Evolutionary conservation across 371 early-diverging fungal species (phyloP), one percentile per base, ranked within the genome.

Genomic region (Sporodiniella umbellata): DNA sequence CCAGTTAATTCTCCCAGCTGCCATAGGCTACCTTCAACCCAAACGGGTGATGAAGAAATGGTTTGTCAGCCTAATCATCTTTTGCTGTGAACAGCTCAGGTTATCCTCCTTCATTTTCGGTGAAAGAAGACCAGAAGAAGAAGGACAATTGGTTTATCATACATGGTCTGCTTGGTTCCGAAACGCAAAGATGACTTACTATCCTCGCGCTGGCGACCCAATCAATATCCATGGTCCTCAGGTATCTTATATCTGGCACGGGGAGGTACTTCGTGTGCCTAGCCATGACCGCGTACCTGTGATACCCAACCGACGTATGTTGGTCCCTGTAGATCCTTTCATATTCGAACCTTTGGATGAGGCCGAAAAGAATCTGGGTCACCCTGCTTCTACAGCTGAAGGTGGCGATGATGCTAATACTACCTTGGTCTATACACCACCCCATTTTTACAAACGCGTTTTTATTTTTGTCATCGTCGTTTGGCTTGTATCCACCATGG

Each of bases 91-190:
- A 5, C 46, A 52, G 11, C 65, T 91, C 23, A 82, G 94, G 1
- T 58, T 96, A 23, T 75, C 88, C 2, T 82, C 87, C n/a, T 94
- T 90, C 55, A 68, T 96, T 70, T 83, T 94, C 61, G 92, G 91
- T 8, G 77, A 66, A 24, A 73, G 85, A 28, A 64, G 64, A 24
- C 54, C 70, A 0, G 85, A 80, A 17, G 94, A 94, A 51, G 62
- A 66, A 37, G 62, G 66, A 2, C 24, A 42, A 2, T 17, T 58
- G 19, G 39, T 54, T 0, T 54, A 58, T 44, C 53, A 58, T 18
- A 45, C 15, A 2, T 55, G 54, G 58, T 14, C 7, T 14, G 55
- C 55, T 0, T 58, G 58, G 59, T 14, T 58, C 5, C 33, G 31
- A 4, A 48, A 46, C 8, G 18, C 26, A 1, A 31, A 45, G 4